Evolutionary conservation across 192 early-diverging fungal species (phyloP), one percentile per base, ranked within the genome.

Genomic region (Linnemannia elongata): DNA sequence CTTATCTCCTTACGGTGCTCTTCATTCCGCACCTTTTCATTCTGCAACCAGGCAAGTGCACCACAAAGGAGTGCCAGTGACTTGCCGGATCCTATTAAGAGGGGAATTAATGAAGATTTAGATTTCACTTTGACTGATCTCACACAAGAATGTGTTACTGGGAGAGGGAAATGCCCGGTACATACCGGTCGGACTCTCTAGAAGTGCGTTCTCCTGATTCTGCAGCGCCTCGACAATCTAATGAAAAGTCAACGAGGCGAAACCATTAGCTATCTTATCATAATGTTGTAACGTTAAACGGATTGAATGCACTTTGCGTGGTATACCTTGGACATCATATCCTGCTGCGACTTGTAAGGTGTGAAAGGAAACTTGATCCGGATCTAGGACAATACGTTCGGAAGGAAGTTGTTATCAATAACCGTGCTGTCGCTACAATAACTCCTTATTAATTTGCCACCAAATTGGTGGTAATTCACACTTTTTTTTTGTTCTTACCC

Each of bases 61-160:
- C 95, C 91, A 75, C 95, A 95, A 27, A 97, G 80, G 39, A 97
- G 75, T 0, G 94, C 93, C 39, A 97, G 76, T 4, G 95, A 94
- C 80, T 97, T 97, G 41, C 96, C 96, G 15, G 96, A 96, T 1
- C 96, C 96, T 81, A 49, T 79, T 1, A 33, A 30, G 12, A 60
- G 15, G 30, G 1, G 10, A 45, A 68, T 9, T 35, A 30, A 15
- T 33, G 1, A 66, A 30, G 27, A 12, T 66, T 66, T 66, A 66
- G 30, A 33, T 4, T 66, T 30, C 30, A 66, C 8, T 33, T 15
- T 66, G 12, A 52, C 49, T 52, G 3, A 52, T 52, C 18, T 20
- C 5, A 22, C 0, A 52, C 15, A 66, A 33, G 12, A 6, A 15
- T 2, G 6, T 33, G 60, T 9, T 13, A 10, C 27, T 33, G 27